Percentiles rank a stretch among this genome's conserved stretches.
Evolutionary conservation across 2,329 filamentous ascomycete species (phyloP).

Genomic region (Fonsecaea multimorphosa): DNA sequence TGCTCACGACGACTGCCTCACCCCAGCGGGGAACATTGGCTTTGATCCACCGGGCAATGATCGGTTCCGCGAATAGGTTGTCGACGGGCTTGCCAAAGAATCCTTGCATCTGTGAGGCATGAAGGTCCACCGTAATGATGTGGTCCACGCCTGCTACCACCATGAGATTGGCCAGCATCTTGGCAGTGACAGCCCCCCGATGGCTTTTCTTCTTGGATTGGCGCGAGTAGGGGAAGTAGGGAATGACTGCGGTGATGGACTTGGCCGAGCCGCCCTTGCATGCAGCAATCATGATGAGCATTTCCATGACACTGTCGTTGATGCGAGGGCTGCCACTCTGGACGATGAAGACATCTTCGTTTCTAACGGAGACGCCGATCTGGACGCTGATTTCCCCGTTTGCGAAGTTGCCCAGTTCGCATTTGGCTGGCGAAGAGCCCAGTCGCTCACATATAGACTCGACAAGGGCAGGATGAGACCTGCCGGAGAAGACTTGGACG

Average conservation of each 20-base stretch:
- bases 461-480: slow-evolving; percentile 68
- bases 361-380: slow-evolving; percentile 76
- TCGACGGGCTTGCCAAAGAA: slow-evolving; percentile 98
- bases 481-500: slow-evolving; percentile 71
- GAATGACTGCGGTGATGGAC: slow-evolving; percentile 41
- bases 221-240: slow-evolving; percentile 88
- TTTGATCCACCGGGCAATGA: slow-evolving; percentile 94
- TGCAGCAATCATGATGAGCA: slow-evolving; percentile 98
- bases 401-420: slow-evolving; percentile 69
- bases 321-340: slow-evolving; percentile 95
- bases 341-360: slow-evolving; percentile 98
- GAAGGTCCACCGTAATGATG: slow-evolving; percentile 95
- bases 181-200: slow-evolving; percentile 91
- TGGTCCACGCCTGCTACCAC: slow-evolving; percentile 94
- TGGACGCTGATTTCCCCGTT: slow-evolving; percentile 74
- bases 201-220: slow-evolving; percentile 99
- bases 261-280: slow-evolving; percentile 96
- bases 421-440: slow-evolving; percentile 64
- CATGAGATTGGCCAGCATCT: slow-evolving; percentile 95
- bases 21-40: slow-evolving; percentile 82
- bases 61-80: slow-evolving; percentile 92
- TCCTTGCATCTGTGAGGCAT: slow-evolving; percentile 98
- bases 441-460: slow-evolving; percentile 71
- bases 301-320: slow-evolving; percentile 99
- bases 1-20: slow-evolving; percentile 94